Evolutionary conservation across 2,329 filamentous ascomycete genomes (phyloP).

Genomic region (Neocatenulostroma microsporum): DNA sequence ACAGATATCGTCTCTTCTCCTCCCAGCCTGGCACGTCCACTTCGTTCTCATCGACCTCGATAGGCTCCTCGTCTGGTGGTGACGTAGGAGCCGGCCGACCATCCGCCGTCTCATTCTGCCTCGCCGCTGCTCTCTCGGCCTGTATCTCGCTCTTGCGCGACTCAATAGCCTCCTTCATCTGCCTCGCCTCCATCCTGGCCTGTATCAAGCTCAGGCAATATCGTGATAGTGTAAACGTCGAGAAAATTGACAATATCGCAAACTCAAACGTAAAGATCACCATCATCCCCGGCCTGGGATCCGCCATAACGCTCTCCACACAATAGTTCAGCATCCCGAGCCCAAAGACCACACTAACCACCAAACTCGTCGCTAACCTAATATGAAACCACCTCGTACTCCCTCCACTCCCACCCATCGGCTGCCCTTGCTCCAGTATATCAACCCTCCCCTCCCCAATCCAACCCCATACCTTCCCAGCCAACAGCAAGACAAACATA

Average conservation of each 20-base stretch:
- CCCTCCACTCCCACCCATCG: constrained; percentile 39
- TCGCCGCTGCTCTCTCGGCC: constrained; percentile 42
- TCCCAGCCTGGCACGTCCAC: constrained; percentile 96
- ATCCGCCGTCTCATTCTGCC: constrained; percentile 31
- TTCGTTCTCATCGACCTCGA: constrained; percentile 81
- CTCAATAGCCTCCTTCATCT: constrained; percentile 62
- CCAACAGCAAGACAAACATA: constrained; percentile 90
- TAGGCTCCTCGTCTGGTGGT: constrained; percentile 50
- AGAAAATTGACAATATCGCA: constrained; percentile 73
- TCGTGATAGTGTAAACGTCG: constrained; percentile 67
- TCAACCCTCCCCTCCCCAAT: constrained; percentile 93
- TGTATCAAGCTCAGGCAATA: constrained; percentile 76
- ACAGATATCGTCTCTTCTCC: constrained; percentile 84
- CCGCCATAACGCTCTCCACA: constrained; percentile 71
- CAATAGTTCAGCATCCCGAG: constrained; percentile 72
- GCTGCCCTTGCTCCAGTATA: constrained; percentile 88
- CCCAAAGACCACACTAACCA: constrained; percentile 74
- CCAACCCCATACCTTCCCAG: constrained; percentile 97
- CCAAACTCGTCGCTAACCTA: constrained; percentile 68
- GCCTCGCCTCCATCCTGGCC: constrained; percentile 62
- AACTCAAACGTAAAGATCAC: constrained; percentile 99
- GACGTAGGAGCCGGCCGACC: constrained; percentile 32
- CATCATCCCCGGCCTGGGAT: constrained; percentile 97
- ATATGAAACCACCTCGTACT: constrained; percentile 85
- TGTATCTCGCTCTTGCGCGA: constrained; percentile 62